Base-by-base conservation (phyloP, 2,329 filamentous ascomycete species). In the Knoxdaviesia capensis region DNA sequence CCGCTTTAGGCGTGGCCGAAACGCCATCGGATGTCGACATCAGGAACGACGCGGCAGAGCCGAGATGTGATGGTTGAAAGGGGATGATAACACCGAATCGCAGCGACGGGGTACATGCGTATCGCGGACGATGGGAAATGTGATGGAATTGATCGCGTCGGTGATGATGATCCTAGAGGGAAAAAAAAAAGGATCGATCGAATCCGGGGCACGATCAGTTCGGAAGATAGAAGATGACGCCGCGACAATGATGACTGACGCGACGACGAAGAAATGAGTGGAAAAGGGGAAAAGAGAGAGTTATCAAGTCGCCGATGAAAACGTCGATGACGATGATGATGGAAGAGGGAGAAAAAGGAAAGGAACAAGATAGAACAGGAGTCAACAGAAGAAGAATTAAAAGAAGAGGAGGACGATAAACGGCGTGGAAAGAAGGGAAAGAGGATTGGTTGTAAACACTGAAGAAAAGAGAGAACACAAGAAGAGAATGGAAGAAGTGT, bases 1-100 rank as follows among this genome's bases (percentile, higher is more conserved):
- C 52, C 41, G 41, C 41, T 28, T 41, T 41, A 42, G 44, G 43
- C 28, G 38, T 40, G 39, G 31, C 40, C 20, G 20, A 20, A 20
- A 20, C 20, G 20, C 20, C 3, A 20, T 20, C 20, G 20, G 8
- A 43, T 32, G 32, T 46, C 44, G 41, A 46, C 44, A 11, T 20
- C 40, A 7, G 34, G n/a, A 32, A 39, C 31, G 29, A 30, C 33
- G 33, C 7, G 32, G n/a, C 30, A 36, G 32, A 20, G 34, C 34
- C 36, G 34, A 28, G 31, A 34, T 32, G 31, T 40, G 34, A 38
- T 29, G 38, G 41, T 9, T 20, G 20, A 30, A 32, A 9, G 32
- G 9, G 8, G 35, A 33, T 11, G 31, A 36, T 6, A n/a, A 6
- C 38, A 40, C 34, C 5, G 20, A 34, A 41, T 7, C 32, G 32